Percentiles rank a stretch among this genome's conserved stretches.
Conservation (phyloP, 2,329 filamentous ascomycete genomes). For the Alternaria metachromatica region DNA sequence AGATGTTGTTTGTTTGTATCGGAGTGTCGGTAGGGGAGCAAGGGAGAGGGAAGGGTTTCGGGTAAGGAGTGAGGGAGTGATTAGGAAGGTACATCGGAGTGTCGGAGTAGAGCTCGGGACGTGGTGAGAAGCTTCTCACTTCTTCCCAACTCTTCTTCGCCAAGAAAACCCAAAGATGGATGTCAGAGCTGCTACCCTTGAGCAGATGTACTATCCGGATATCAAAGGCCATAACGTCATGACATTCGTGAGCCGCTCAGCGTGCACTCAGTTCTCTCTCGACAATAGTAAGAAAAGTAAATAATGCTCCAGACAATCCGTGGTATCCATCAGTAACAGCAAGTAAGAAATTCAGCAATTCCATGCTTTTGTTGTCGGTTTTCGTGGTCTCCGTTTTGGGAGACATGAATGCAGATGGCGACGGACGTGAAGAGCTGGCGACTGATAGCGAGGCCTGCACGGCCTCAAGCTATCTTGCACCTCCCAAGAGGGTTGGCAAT, state of each 20-base stretch:
- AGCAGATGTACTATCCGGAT: slow-evolving; percentile 46
- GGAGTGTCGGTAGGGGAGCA: slow-evolving; percentile 14
- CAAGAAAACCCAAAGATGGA: slow-evolving; percentile 28
- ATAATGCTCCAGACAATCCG: slow-evolving; percentile 36
- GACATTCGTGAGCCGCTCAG: slow-evolving; percentile 52
- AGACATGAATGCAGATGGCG: slow-evolving; percentile 5
- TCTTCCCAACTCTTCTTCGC: slow-evolving; percentile 25
- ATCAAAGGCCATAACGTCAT: slow-evolving; percentile 52
- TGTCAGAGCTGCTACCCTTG: slow-evolving; percentile 36
- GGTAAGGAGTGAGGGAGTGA: slow-evolving; percentile 22
- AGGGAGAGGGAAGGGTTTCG: slow-evolving; percentile 11
- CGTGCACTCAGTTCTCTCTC: slow-evolving; percentile 41
- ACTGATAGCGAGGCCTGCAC: slow-evolving; percentile 3
- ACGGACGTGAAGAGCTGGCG: slow-evolving; percentile 3
- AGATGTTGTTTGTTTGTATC: slow-evolving; percentile 20
- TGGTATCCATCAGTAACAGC: slow-evolving; percentile 44
- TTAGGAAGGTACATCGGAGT: slow-evolving; percentile 21
- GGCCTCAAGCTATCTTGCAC: neutral
- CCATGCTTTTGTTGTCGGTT: slow-evolving; percentile 39
- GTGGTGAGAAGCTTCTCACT: slow-evolving; percentile 20
- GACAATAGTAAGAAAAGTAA: slow-evolving; percentile 37
- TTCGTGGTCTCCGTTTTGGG: slow-evolving; percentile 2
- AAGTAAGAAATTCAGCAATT: slow-evolving; percentile 41
- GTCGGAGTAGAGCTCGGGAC: slow-evolving; percentile 11
- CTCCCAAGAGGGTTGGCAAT: neutral